Evolutionary conservation across 495 filamentous ascomycete species (phyloP).

Genomic region (Saxophila tyrrhenica): DNA sequence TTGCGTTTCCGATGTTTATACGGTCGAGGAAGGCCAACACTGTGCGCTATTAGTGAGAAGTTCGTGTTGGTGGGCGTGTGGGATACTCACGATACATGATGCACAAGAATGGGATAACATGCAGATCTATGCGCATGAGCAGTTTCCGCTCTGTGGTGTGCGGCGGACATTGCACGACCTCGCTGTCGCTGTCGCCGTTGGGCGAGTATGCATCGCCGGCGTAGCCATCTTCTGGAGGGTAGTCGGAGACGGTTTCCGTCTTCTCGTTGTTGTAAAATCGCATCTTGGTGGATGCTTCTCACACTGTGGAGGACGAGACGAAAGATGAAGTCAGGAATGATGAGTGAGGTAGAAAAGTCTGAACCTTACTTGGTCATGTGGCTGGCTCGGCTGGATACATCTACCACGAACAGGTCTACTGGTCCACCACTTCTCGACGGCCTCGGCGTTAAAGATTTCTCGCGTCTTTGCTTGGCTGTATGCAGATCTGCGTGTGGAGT

Average conservation of each 20-base stretch:
- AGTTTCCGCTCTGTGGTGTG: slow-evolving; percentile 64
- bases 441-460: background rate
- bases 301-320: background rate
- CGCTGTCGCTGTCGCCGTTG: slow-evolving; percentile 18
- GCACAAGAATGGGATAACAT: slow-evolving; percentile 69
- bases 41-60: background rate
- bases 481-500: background rate
- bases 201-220: background rate
- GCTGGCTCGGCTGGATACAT: no score
- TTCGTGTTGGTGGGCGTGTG: slow-evolving; percentile 17
- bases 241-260: background rate
- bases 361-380: no score
- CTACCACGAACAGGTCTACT: no score
- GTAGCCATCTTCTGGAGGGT: background rate
- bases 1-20: slow-evolving; percentile 40
- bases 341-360: no score
- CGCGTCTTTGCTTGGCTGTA: background rate
- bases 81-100: slow-evolving; percentile 66
- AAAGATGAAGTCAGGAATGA: background rate
- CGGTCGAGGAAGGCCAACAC: slow-evolving; percentile 19
- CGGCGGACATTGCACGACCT: slow-evolving; percentile 34
- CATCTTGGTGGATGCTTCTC: background rate
- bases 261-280: background rate
- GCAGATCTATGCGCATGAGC: slow-evolving; percentile 65
- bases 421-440: background rate